Percentiles rank a stretch among this genome's conserved stretches.
Evolutionary conservation across 2,329 filamentous ascomycete genomes (phyloP).

Genomic region (Fusarium protoensiforme): DNA sequence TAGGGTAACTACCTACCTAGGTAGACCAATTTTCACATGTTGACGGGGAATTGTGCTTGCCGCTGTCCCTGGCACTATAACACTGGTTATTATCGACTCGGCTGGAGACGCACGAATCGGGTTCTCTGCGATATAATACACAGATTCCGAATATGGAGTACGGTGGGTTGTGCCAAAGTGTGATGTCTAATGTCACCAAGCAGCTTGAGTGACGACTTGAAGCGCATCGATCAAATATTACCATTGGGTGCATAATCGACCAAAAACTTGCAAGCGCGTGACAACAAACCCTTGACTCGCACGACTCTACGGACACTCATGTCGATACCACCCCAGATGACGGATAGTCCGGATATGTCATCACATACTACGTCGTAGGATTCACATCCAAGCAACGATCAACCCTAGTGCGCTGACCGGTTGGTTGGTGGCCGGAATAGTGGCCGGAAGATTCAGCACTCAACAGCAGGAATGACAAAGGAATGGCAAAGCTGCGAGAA

Average conservation of each 20-base stretch:
- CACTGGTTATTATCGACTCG: not conserved
- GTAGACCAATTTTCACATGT: not conserved
- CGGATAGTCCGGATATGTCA: not conserved
- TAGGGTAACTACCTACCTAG: slow-evolving; percentile 10
- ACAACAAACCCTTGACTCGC: not conserved
- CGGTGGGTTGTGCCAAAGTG: not conserved
- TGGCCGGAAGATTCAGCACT: not conserved
- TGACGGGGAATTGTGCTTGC: not conserved
- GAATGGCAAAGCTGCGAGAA: not conserved
- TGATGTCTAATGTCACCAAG: not conserved
- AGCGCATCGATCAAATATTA: not conserved
- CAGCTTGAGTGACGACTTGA: not conserved
- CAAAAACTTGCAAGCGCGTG: not conserved
- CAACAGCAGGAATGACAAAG: not conserved
- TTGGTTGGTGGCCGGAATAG: not conserved
- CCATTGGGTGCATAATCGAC: not conserved
- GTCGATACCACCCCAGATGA: not conserved
- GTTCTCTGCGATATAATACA: not conserved
- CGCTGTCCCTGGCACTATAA: not conserved
- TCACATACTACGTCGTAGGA: no score
- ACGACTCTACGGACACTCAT: not conserved
- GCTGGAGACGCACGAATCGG: not conserved
- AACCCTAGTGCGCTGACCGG: not conserved
- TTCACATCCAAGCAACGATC: not conserved
- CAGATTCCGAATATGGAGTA: not conserved